A percentile compares a stretch with the other conserved stretches of the same genome.
Evolutionary conservation across 106 monocot genomes (phyloP).

Genomic region (Apostasia ramifera): DNA sequence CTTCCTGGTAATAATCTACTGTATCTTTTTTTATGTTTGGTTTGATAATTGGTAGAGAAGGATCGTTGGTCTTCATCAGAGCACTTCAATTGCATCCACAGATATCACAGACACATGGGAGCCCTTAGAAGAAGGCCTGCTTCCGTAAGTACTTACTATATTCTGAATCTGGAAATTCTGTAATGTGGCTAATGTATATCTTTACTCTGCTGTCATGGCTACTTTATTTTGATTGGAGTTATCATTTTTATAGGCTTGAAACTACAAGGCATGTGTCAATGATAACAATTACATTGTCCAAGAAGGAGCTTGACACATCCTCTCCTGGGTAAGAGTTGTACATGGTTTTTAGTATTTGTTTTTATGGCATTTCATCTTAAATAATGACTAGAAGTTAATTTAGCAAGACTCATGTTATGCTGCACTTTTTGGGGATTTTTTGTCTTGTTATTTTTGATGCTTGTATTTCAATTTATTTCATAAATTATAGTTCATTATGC

Average conservation of each 20-base stretch:
- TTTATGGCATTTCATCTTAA: no score
- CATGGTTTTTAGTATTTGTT: no score
- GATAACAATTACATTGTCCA: constrained; percentile 36
- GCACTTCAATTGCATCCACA: constrained; percentile 39
- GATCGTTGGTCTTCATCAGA: constrained; percentile 57
- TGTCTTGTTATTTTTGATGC: no score
- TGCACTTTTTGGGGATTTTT: no score
- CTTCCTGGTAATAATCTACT: neutral
- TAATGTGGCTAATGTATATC: neutral
- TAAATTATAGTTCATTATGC: no score
- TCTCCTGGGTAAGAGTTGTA: constrained; percentile 26
- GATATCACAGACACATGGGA: constrained; percentile 74
- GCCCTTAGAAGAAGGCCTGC: constrained; percentile 64
- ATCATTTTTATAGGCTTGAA: constrained; percentile 24
- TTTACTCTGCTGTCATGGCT: neutral
- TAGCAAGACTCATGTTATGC: no score
- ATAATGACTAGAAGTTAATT: no score
- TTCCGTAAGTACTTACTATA: constrained; percentile 38
- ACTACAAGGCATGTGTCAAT: constrained; percentile 47
- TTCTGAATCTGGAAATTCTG: neutral
- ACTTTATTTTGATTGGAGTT: neutral
- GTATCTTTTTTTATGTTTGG: neutral
- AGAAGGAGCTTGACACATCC: constrained; percentile 23
- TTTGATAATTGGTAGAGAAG: constrained; percentile 31
- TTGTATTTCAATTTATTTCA: no score